These are phyloP conservation scores for Gnaphalium uliginosum DNA, from an alignment of 129 eudicot species.

Conservation along the genomic window DNA sequence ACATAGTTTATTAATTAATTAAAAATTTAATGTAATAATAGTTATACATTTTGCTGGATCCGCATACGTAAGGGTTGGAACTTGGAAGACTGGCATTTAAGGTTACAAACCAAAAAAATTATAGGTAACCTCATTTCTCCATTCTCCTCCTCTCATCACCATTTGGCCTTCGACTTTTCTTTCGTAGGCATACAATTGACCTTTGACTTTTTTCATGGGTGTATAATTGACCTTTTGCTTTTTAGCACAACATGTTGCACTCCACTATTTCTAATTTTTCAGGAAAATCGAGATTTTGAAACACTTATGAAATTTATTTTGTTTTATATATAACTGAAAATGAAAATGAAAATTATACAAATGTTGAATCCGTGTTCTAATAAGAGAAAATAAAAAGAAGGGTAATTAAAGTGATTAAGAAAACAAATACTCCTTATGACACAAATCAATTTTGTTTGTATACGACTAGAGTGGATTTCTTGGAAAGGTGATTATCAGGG, in stretches of 20 bases:
- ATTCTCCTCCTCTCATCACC: background rate
- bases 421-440: background rate
- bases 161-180: background rate
- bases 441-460: background rate
- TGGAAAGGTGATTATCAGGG: background rate
- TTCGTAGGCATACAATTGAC: constrained; percentile 1
- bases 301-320: background rate
- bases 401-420: background rate
- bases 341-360: too few species aligned
- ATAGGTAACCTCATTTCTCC: background rate
- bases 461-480: background rate
- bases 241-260: background rate
- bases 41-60: too few species aligned
- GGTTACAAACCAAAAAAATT: background rate
- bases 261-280: background rate
- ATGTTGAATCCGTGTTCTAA: too few species aligned
- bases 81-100: background rate
- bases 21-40: too few species aligned
- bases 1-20: too few species aligned
- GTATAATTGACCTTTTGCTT: background rate
- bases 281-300: background rate
- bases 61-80: too few species aligned
- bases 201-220: constrained; percentile 2
- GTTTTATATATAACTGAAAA: too few species aligned
- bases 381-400: background rate